Evolutionary conservation across 2,329 filamentous ascomycete species (phyloP), one percentile per base, ranked within the genome.

Genomic region (Trichophaea hybrida): DNA sequence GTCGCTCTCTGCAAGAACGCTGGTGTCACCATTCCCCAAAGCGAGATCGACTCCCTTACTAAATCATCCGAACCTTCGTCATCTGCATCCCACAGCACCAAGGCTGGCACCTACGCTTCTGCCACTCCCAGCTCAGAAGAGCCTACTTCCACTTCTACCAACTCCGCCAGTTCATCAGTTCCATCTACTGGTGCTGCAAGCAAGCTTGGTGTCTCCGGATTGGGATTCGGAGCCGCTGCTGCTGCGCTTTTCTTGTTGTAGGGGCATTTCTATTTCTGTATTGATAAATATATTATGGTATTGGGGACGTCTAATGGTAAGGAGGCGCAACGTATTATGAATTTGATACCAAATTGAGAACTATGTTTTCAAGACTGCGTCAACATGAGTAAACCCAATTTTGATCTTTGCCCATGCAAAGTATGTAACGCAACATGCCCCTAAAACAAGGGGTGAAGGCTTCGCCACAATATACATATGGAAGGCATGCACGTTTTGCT

Each of bases 21-120:
- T 17, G 62, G 72, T 60, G 69, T 70, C 43, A 65, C 70, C 55
- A 68, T 69, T 7, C 64, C 65, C 32, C 56, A n/a, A 12, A n/a
- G 57, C 31, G 66, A 64, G 31, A 63, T 61, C 34, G 12, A 58
- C 55, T 54, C 44, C 12, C 37, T 53, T 6, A 57, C 46, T 17
- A 38, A 49, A 15, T 38, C 55, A 1, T 12, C 46, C 31, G 52
- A 54, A 5, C 55, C 61, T 10, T 59, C 52, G 31, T n/a, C 50
- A 4, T 35, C 50, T 37, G 15, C 50, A 32, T 68, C 68, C 58
- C 43, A 63, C 53, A 64, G 69, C 58, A 50, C 64, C 55, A 64
- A 65, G 54, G 64, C 68, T 48, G n/a, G n/a, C 8, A 7, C 0
- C 24, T 37, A 5, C 43, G 44, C 12, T 12, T 31, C 15, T 31